phyloP scores from a whole-genome alignment of 345 rosid species.

The Eucalyptus tenuipes region DNA sequence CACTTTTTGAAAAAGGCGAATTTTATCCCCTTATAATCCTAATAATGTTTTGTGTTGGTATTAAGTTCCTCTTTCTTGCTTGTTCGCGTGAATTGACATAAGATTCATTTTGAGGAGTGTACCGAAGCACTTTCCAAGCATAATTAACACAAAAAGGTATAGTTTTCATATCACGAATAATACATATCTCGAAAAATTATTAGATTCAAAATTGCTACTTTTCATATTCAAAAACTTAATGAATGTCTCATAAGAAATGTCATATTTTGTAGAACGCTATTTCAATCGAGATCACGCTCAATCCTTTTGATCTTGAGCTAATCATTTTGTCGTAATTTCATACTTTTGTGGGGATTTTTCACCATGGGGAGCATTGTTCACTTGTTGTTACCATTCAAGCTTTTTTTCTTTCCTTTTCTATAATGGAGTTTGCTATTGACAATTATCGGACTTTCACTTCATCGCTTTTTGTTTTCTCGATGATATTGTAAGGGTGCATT shows the following conservation, averaged over 20 bases:
- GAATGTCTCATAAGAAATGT: background rate
- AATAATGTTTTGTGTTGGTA: background rate
- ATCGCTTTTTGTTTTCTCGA: background rate
- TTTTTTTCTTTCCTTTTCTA: background rate
- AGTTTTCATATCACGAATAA: background rate
- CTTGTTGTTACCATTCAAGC: background rate
- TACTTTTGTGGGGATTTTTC: background rate
- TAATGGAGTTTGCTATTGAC: background rate
- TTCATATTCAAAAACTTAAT: background rate
- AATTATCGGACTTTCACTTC: background rate
- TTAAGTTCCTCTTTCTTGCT: background rate
- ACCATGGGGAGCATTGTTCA: background rate
- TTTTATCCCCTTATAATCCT: background rate
- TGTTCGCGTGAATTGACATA: background rate
- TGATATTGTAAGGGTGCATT: background rate
- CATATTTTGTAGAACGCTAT: fast-evolving
- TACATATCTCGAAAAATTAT: background rate
- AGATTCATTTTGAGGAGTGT: background rate
- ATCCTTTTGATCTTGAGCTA: background rate
- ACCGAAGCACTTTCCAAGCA: background rate
- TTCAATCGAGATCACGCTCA: background rate
- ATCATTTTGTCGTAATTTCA: background rate
- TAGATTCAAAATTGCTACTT: background rate
- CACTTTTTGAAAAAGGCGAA: background rate
- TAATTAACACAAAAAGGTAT: background rate